Evolutionary conservation across 345 rosid genomes (phyloP), one percentile per base, ranked within the genome.

Genomic region (Rhodomyrtus tomentosa): DNA sequence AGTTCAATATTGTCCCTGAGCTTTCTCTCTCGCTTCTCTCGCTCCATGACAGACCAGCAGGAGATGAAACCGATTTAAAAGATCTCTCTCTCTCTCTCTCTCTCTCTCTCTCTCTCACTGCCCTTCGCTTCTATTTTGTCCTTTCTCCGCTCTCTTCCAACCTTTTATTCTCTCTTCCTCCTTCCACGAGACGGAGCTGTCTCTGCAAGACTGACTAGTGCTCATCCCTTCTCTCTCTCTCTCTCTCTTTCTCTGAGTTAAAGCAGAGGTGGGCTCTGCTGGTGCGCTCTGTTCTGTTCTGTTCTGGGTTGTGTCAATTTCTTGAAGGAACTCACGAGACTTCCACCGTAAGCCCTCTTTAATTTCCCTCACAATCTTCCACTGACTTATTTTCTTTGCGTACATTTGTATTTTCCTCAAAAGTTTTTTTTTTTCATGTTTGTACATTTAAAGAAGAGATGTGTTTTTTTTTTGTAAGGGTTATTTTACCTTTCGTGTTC

Each of bases 241-340:
- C 52, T 21, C 14, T 13, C 49, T 38, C 72, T 52, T 50, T 12
- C 53, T 20, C 11, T 9, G 50, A 13, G 36, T 15, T 62, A 4
- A 72, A 72, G 55, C 58, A 24, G 59, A 73, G 82, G 82, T 84
- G 85, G 81, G 85, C 25, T 74, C n/a, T 40, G 24, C 32, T 22
- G 55, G 21, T 32, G 83, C 27, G 27, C 53, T 83, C 55, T 22
- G 51, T 48, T 32, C 84, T 4, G 42, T 1, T 29, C 74, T 1
- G 3, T 62, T 68, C 76, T 18, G 76, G 21, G 24, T 0, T 5
- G 76, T 18, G 76, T 18, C 76, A 9, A 51, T 68, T 68, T 50
- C 87, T 85, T 86, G 83, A 83, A 86, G 50, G 38, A 80, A 59
- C 87, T 90, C 94, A 91, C 92, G 93, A 83, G 94, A 81, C 87